Base-by-base conservation (phyloP, 305 asterid genomes). In the Fraxinus dipetala region DNA sequence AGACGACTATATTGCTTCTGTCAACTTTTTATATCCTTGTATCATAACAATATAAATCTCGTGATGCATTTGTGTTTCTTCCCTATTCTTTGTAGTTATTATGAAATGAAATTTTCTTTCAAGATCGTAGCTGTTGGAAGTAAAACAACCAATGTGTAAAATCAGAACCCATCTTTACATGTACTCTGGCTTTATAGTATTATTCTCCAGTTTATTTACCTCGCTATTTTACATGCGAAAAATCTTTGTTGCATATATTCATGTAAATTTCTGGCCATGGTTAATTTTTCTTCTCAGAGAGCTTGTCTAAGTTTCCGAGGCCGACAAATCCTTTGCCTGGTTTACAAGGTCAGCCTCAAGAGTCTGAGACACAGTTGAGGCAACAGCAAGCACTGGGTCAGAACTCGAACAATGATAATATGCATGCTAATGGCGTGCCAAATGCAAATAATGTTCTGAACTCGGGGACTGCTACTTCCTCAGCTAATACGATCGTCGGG, bases 251-350 rank as follows among this genome's bases (percentile, higher is more conserved):
- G 9, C 9, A n/a, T 7, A 22, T 24, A 63, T 7, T 63, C 31
- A 26, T 24, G 32, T 22, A 63, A 63, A 63, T 63, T 63, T 63
- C 72, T 63, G 13, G 72, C 32, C 74, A 67, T 18, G 32, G 24
- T 43, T 76, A 24, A 72, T 32, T 87, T 65, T 38, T 73, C 78
- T 83, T 79, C 74, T 9, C 91, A 94, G 98, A 94, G 87, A 94
- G 97, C 84, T 86, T 94, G 89, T 85, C 94, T 75, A 94, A 94
- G 89, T 93, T 91, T 86, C 98, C 95, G 43, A 87, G 97, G 85
- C 87, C 94, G 72, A 82, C 93, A 48, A 87, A 83, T 81, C 82
- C 93, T 22, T 86, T 94, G 45, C 81, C 93, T n/a, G 83, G 90
- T 63, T 90, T 87, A 85, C 92, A 86, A 86, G 88, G 91, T 56